Evolutionary conservation across 805 yeast genomes (phyloP).

Genomic region (Barnettozyma siamensis): DNA sequence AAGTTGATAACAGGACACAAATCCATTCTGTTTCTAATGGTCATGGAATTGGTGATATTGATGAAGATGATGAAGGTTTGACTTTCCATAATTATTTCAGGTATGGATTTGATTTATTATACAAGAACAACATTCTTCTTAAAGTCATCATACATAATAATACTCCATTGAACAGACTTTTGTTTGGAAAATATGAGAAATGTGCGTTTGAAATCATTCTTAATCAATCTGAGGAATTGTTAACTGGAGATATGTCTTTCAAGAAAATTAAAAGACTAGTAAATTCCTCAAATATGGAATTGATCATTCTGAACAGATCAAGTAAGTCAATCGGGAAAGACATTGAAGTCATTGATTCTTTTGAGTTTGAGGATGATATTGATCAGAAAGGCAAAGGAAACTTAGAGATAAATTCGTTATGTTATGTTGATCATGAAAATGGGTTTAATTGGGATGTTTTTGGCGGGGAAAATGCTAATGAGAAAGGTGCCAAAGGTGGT

Average conservation of each 20-base stretch:
- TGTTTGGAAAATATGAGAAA: constrained; percentile 49
- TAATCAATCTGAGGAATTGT: not conserved
- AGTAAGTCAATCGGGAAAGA: constrained; percentile 18
- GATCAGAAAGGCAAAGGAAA: constrained; percentile 18
- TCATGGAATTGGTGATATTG: not conserved
- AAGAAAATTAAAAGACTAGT: not conserved
- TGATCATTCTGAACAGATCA: constrained; percentile 17
- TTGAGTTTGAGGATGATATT: constrained; percentile 34
- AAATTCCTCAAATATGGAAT: not conserved
- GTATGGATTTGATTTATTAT: constrained; percentile 49
- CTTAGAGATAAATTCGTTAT: constrained; percentile 4
- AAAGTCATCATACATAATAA: constrained; percentile 50
- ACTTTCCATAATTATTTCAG: constrained; percentile 53
- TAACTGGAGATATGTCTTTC: constrained; percentile 1
- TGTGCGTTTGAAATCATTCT: constrained; percentile 32
- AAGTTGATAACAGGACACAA: constrained; percentile 36
- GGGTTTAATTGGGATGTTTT: constrained; percentile 10
- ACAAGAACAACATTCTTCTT: constrained; percentile 35
- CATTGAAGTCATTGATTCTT: constrained; percentile 29
- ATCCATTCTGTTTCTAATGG: constrained; percentile 29
- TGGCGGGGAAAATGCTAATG: not conserved
- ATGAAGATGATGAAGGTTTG: constrained; percentile 9
- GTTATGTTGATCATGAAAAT: constrained; percentile 5
- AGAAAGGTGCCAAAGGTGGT: constrained; percentile 1
- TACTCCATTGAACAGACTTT: constrained; percentile 38